Conservation (phyloP, 2,329 filamentous ascomycete species). For the Xylaria sp. region DNA sequence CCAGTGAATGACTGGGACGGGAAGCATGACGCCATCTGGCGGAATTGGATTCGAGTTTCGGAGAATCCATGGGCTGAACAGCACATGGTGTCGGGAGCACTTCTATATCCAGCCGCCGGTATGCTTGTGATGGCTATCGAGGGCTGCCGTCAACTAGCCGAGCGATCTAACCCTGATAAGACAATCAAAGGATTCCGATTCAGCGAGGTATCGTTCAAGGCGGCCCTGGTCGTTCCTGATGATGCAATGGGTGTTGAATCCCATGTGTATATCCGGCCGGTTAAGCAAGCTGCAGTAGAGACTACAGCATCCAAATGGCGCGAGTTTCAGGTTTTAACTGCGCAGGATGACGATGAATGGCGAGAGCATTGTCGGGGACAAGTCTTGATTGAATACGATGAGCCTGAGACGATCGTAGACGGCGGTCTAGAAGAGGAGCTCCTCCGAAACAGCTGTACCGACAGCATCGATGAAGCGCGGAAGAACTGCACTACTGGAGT, state of each 20-base stretch:
- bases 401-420: constrained; percentile 18
- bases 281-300: constrained; percentile 24
- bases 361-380: constrained; percentile 29
- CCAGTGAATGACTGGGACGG: constrained; percentile 38
- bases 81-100: constrained; percentile 41
- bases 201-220: constrained; percentile 35
- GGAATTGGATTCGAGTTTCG: constrained; percentile 39
- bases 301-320: constrained; percentile 22
- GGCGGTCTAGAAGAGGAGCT: constrained; percentile 20
- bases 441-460: constrained; percentile 4
- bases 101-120: constrained; percentile 47
- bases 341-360: constrained; percentile 31
- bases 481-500: constrained; percentile 14
- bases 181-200: constrained; percentile 33
- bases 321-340: constrained; percentile 32
- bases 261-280: constrained; percentile 31
- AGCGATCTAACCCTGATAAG: constrained; percentile 22
- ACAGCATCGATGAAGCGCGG: constrained; percentile 13
- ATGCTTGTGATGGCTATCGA: constrained; percentile 48
- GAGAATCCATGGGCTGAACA: constrained; percentile 48
- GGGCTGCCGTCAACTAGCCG: constrained; percentile 39
- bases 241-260: constrained; percentile 32
- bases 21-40: constrained; percentile 43
- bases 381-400: constrained; percentile 30
- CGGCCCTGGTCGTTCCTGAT: constrained; percentile 31